Percentiles rank a stretch among this genome's conserved stretches.
These are phyloP conservation scores for Suhomyces taliae DNA, from an alignment of 1,139 yeast species.

Conservation along the genomic window DNA sequence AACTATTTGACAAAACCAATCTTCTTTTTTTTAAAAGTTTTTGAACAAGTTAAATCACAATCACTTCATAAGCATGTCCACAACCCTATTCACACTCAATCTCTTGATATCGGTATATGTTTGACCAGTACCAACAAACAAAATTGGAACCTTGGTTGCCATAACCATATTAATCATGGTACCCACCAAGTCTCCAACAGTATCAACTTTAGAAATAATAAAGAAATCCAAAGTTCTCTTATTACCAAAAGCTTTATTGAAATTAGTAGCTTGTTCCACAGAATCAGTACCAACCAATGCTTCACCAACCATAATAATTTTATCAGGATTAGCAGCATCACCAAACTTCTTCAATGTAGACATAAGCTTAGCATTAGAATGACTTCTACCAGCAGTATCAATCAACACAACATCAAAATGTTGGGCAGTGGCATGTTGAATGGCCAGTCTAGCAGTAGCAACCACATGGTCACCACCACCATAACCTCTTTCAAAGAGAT, in stretches of 20 bases:
- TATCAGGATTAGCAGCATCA: conserved; percentile 92
- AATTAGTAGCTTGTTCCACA: conserved; percentile 90
- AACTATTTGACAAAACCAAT: no score
- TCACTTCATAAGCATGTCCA: conserved; percentile 67
- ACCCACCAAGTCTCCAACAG: conserved; percentile 96
- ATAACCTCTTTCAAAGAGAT: conserved; percentile 89
- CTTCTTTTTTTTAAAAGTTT: no score
- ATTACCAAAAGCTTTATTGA: conserved; percentile 90
- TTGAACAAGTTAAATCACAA: no score
- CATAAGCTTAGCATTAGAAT: conserved; percentile 93
- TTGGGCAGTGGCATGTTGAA: conserved; percentile 65
- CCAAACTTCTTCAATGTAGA: conserved; percentile 95
- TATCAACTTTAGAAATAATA: conserved; percentile 92
- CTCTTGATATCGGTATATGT: conserved; percentile 93
- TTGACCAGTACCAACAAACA: conserved; percentile 96
- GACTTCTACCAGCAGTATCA: conserved; percentile 98
- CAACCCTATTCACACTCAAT: conserved; percentile 92
- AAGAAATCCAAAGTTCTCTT: conserved; percentile 82
- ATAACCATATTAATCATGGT: conserved; percentile 97
- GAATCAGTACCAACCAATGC: conserved; percentile 98
- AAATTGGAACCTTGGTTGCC: conserved; percentile 92
- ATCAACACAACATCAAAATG: conserved; percentile 81
- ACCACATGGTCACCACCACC: conserved; percentile 95
- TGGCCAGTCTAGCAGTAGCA: conserved; percentile 92
- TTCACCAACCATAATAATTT: conserved; percentile 97